Evolutionary conservation across 768 basidiomycete genomes (phyloP).

Genomic region (Mrakia frigida): DNA sequence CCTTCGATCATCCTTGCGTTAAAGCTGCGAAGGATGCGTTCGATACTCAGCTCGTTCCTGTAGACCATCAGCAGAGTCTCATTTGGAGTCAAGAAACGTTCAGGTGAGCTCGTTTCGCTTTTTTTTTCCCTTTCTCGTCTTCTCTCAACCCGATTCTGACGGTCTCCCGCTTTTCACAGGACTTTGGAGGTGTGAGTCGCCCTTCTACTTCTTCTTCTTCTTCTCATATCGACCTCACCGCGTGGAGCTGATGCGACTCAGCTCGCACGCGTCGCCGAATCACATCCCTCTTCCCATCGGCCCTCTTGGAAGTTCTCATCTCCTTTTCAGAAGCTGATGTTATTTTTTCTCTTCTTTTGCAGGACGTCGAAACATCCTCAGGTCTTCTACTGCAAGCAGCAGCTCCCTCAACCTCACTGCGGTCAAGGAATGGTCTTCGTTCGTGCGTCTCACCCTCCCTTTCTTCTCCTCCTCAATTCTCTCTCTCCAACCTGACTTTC

Average conservation of each 20-base stretch:
- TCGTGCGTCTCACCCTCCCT: background rate
- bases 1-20: background rate
- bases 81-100: background rate
- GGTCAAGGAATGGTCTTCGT: conserved; percentile 9
- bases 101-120: no score
- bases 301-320: no score
- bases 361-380: background rate
- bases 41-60: background rate
- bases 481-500: no score
- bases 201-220: background rate
- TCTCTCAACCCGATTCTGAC: no score
- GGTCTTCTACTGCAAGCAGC: background rate
- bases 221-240: background rate
- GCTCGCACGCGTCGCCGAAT: no score
- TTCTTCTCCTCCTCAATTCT: background rate
- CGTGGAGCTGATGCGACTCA: background rate
- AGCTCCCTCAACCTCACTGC: background rate
- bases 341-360: background rate
- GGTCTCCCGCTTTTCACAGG: no score
- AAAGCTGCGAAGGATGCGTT: background rate
- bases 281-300: no score
- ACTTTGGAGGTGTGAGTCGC: background rate
- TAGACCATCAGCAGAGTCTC: background rate
- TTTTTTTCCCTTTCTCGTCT: no score
- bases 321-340: no score